These are phyloP conservation scores for Akebia trifoliata DNA, from an alignment of 164 flowering plant genomes.

Conservation along the genomic window DNA sequence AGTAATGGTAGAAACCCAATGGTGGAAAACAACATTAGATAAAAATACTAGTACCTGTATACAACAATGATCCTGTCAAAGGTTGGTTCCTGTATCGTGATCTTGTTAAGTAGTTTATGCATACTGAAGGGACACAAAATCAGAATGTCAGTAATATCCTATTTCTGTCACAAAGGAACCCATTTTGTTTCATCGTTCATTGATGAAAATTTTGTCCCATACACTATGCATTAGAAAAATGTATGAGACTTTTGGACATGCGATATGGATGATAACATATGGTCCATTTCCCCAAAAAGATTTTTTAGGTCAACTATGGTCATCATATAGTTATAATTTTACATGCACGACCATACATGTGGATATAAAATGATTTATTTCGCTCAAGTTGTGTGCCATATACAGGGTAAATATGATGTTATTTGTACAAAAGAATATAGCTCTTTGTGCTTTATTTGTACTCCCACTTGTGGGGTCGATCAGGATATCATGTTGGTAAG, in stretches of 20 bases:
- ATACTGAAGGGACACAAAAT: conserved; percentile 36
- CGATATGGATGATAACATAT: not conserved
- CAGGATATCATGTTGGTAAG: no score
- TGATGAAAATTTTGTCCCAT: not conserved
- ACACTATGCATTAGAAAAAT: not conserved
- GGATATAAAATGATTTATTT: not conserved
- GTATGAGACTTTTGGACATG: not conserved
- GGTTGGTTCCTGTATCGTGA: conserved; percentile 94
- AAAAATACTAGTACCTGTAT: conserved; percentile 58
- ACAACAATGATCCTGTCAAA: conserved; percentile 92
- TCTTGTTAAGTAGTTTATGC: conserved; percentile 52
- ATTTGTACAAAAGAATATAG: not conserved
- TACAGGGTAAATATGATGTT: not conserved
- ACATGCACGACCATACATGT: not conserved
- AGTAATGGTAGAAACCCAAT: no score
- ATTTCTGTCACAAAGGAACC: not conserved
- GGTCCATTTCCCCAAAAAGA: not conserved
- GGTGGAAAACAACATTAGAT: not conserved
- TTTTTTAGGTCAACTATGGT: not conserved
- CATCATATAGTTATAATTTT: not conserved
- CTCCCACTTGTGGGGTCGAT: no score
- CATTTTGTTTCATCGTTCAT: not conserved
- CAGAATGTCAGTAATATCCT: conserved; percentile 8
- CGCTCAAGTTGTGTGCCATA: not conserved
- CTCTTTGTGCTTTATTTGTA: no score